phyloP scores from a whole-genome alignment of 441 rosid species.

The Populus hybrid region DNA sequence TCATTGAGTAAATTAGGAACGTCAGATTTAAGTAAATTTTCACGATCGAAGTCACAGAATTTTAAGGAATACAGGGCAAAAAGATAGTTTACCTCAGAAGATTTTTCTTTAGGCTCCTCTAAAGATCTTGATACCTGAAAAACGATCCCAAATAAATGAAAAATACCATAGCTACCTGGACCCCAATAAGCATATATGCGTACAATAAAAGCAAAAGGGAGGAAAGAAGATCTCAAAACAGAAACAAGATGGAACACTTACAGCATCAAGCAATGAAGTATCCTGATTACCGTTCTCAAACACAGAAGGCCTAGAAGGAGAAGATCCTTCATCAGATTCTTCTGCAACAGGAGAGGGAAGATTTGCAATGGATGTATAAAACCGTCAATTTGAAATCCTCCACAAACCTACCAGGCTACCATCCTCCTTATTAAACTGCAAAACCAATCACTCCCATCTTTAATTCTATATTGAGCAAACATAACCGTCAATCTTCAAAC shows the following conservation, averaged over 20 bases:
- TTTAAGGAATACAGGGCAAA: not conserved
- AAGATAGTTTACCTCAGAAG: slow-evolving; percentile 47
- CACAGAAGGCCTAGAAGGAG: slow-evolving; percentile 59
- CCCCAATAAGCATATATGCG: not conserved
- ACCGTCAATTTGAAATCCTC: slow-evolving; percentile 85
- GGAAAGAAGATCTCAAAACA: not conserved
- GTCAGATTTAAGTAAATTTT: not conserved
- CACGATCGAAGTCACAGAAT: not conserved
- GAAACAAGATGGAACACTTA: slow-evolving; percentile 21
- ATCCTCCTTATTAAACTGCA: slow-evolving; percentile 68
- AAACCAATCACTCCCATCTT: not conserved
- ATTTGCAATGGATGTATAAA: slow-evolving; percentile 66
- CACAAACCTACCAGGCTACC: slow-evolving; percentile 43
- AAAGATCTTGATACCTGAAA: slow-evolving; percentile 57
- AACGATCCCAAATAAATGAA: not conserved
- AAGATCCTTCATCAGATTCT: slow-evolving; percentile 84
- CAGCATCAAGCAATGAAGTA: slow-evolving; percentile 36
- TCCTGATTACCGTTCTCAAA: slow-evolving; percentile 53
- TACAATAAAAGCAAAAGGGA: not conserved
- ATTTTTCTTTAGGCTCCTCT: slow-evolving; percentile 51
- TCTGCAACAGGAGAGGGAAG: slow-evolving; percentile 87
- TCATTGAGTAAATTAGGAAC: not conserved
- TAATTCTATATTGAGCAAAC: not conserved
- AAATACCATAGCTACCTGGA: not conserved
- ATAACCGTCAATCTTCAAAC: not conserved